phyloP scores from a whole-genome alignment of 129 eudicot genomes.

The carrot (Daucus carota) region DNA sequence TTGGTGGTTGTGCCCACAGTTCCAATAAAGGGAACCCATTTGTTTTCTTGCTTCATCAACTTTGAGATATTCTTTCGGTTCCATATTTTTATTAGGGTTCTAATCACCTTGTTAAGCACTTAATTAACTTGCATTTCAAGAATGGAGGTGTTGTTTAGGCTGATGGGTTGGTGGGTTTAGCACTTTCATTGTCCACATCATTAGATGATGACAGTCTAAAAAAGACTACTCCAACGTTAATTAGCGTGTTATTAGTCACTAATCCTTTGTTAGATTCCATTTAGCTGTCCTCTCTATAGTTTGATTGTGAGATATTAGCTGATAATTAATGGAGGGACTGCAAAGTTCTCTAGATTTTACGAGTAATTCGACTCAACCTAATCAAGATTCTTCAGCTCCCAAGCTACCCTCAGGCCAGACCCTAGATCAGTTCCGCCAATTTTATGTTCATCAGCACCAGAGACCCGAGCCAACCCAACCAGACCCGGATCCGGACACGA shows the following conservation, averaged over 20 bases:
- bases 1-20: background rate
- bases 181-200: conserved; percentile 15
- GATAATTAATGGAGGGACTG: conserved; percentile 35
- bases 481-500: conserved; percentile 11
- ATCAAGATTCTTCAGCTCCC: conserved; percentile 23
- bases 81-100: background rate
- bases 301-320: conserved; percentile 10
- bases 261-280: background rate
- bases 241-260: background rate
- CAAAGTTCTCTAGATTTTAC: conserved; percentile 20
- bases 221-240: background rate
- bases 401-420: conserved; percentile 28
- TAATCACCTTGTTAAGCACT: background rate
- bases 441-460: conserved; percentile 14
- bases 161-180: conserved; percentile 18
- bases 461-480: background rate
- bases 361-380: conserved; percentile 24
- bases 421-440: conserved; percentile 41
- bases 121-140: conserved; percentile 7
- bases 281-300: background rate
- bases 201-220: background rate
- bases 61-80: conserved; percentile 10
- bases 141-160: conserved; percentile 1
- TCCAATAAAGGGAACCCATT: background rate
- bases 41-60: background rate